Evolutionary conservation across 2,329 filamentous ascomycete genomes (phyloP).

Genomic region (Xenosphaeropsis pyriputrescens): DNA sequence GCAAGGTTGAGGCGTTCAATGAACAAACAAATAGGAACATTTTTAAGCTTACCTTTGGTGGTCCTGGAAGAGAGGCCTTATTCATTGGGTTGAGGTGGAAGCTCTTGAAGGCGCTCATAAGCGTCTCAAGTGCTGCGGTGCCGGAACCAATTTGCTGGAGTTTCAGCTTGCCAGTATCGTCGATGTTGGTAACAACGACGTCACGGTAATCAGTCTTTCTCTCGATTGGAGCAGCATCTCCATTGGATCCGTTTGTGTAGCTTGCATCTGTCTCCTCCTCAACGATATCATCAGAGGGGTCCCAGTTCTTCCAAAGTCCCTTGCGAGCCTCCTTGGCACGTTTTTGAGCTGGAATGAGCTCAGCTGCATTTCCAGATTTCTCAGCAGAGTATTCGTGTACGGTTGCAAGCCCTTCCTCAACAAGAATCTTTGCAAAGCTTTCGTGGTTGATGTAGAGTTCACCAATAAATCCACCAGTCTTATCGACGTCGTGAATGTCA

Average conservation of each 20-base stretch:
- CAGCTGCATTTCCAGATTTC: conserved; percentile 77
- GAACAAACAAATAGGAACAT: too few relatives aligned
- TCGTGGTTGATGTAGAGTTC: conserved; percentile 87
- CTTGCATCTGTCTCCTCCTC: conserved; percentile 32
- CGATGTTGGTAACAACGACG: conserved; percentile 82
- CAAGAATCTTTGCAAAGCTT: conserved; percentile 83
- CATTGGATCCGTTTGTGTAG: conserved; percentile 33
- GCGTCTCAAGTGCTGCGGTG: conserved; percentile 66
- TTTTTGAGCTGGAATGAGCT: conserved; percentile 78
- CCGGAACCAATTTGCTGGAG: conserved; percentile 81
- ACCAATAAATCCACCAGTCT: conserved; percentile 94
- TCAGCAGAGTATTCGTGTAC: conserved; percentile 94
- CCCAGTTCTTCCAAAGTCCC: conserved; percentile 87
- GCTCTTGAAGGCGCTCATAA: conserved; percentile 83
- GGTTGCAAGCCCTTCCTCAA: conserved; percentile 85
- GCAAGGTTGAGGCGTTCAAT: too few relatives aligned
- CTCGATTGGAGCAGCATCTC: conserved; percentile 35
- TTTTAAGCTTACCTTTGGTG: conserved; percentile 43
- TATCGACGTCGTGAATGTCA: conserved; percentile 88
- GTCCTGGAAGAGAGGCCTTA: conserved; percentile 53
- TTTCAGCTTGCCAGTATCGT: conserved; percentile 70
- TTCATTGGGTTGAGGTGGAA: conserved; percentile 83
- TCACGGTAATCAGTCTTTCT: conserved; percentile 83
- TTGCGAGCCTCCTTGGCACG: conserved; percentile 80
- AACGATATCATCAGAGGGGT: conserved; percentile 69